Conservation (phyloP, 176 grass and related monocot species). For the Oryza rufipogon region DNA sequence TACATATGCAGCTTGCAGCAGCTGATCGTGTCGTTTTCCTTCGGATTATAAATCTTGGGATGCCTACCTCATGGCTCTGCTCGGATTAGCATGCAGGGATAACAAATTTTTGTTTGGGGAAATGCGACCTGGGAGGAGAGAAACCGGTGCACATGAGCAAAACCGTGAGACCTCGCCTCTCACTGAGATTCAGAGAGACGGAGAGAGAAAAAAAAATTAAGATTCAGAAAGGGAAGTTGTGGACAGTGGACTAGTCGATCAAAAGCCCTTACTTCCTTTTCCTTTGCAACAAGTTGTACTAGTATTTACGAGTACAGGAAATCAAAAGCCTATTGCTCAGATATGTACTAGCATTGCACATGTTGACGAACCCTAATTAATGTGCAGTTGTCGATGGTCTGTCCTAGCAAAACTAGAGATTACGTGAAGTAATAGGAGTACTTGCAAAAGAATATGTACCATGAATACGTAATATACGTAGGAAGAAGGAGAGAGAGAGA, state of each 20-base stretch:
- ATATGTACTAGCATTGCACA: neutral
- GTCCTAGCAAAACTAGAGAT: neutral
- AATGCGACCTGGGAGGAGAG: neutral
- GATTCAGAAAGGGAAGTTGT: too few species aligned
- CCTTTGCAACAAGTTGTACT: neutral
- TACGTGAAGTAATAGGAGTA: neutral
- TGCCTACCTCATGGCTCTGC: neutral
- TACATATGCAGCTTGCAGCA: neutral
- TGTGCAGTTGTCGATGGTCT: neutral
- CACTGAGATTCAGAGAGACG: neutral
- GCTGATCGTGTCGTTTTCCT: neutral
- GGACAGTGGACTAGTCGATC: conserved; percentile 6
- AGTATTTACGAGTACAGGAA: neutral
- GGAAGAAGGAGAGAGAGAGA: neutral
- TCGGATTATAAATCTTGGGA: neutral
- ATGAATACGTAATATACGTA: neutral
- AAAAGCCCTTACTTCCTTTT: neutral
- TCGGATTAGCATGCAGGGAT: neutral
- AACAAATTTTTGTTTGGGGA: neutral
- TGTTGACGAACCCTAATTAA: neutral
- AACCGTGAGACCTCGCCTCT: neutral
- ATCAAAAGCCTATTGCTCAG: neutral
- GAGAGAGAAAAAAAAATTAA: neutral
- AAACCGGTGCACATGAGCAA: neutral
- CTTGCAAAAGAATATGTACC: neutral